Conservation (phyloP, 179 eudicot species). For the Kewa caespitosa region DNA sequence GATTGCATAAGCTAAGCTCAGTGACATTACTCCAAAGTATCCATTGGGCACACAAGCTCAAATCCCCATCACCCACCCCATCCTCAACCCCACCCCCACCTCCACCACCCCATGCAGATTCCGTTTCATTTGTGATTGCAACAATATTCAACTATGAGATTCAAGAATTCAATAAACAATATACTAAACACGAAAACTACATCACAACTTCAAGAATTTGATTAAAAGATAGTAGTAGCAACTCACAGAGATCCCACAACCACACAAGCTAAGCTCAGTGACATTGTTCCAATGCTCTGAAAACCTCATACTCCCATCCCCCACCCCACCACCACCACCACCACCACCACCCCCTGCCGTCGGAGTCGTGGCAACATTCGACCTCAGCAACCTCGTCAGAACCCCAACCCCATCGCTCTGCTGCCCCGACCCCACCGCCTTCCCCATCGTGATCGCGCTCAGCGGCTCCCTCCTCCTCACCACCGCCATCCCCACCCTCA, state of each 20-base stretch:
- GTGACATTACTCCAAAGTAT: slow-evolving; percentile 78
- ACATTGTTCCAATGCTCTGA: slow-evolving; percentile 84
- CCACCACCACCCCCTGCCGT: slow-evolving; percentile 22
- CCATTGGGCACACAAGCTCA: slow-evolving; percentile 63
- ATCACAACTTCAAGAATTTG: neutral
- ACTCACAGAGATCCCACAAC: slow-evolving; percentile 87
- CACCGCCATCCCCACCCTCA: slow-evolving; percentile 71
- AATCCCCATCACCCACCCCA: slow-evolving; percentile 29
- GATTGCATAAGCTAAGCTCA: slow-evolving; percentile 58
- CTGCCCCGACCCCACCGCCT: slow-evolving; percentile 80
- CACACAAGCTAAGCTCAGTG: slow-evolving; percentile 56
- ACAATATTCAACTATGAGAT: too few relatives aligned
- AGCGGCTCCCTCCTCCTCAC: slow-evolving; percentile 78
- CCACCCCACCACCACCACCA: slow-evolving; percentile 28
- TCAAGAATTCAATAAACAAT: too few relatives aligned
- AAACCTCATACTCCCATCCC: slow-evolving; percentile 35
- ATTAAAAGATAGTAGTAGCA: neutral
- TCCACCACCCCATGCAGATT: slow-evolving; percentile 22
- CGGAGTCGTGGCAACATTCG: slow-evolving; percentile 29
- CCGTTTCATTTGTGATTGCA: too few relatives aligned
- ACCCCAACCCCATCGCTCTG: slow-evolving; percentile 90
- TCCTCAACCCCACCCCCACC: slow-evolving; percentile 21
- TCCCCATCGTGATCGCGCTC: slow-evolving; percentile 55
- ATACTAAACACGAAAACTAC: too few relatives aligned
- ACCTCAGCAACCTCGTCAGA: slow-evolving; percentile 60